Percentiles rank a stretch among this genome's conserved stretches.
phyloP scores from a whole-genome alignment of 495 filamentous ascomycete species.

The Penicillium arizonense region DNA sequence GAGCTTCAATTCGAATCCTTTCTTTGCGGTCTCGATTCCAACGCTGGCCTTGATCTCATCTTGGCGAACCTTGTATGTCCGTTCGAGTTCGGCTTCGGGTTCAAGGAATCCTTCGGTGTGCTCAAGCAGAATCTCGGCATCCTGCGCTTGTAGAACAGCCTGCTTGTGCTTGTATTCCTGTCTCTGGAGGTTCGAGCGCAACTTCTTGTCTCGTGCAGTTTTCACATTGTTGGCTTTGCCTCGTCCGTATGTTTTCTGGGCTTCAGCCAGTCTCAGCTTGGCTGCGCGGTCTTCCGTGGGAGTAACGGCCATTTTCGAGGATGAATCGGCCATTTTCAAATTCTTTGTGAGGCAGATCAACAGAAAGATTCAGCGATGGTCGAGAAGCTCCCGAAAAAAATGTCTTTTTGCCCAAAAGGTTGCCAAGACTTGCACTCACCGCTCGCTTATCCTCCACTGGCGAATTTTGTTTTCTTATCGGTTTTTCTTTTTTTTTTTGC shows the following conservation, averaged over 20 bases:
- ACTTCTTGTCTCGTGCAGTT: slow-evolving; percentile 77
- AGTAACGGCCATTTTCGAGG: slow-evolving; percentile 31
- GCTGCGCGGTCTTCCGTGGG: slow-evolving; percentile 34
- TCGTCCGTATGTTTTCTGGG: slow-evolving; percentile 78
- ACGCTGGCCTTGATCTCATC: slow-evolving; percentile 77
- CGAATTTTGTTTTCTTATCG: slow-evolving; percentile 40
- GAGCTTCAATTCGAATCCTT: slow-evolving; percentile 86
- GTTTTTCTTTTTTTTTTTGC: slow-evolving; percentile 23
- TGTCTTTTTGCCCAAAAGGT: slow-evolving; percentile 25
- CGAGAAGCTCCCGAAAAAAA: slow-evolving; percentile 11
- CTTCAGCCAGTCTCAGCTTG: slow-evolving; percentile 52
- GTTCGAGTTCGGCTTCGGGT: slow-evolving; percentile 82
- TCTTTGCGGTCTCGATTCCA: slow-evolving; percentile 80
- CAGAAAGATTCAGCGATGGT: slow-evolving; percentile 3
- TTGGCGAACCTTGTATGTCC: slow-evolving; percentile 88
- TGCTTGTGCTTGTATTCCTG: slow-evolving; percentile 81
- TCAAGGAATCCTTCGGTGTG: slow-evolving; percentile 85
- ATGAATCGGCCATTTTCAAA: slow-evolving; percentile 28
- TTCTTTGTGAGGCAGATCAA: slow-evolving; percentile 4
- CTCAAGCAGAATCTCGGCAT: slow-evolving; percentile 93
- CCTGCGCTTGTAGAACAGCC: slow-evolving; percentile 77
- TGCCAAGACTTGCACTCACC: slow-evolving; percentile 32
- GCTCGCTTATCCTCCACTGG: slow-evolving; percentile 41
- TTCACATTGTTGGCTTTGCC: slow-evolving; percentile 63
- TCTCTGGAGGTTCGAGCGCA: slow-evolving; percentile 72